These are phyloP conservation scores for Microstegium vimineum DNA, from an alignment of 176 grass and related monocot species.

Conservation along the genomic window DNA sequence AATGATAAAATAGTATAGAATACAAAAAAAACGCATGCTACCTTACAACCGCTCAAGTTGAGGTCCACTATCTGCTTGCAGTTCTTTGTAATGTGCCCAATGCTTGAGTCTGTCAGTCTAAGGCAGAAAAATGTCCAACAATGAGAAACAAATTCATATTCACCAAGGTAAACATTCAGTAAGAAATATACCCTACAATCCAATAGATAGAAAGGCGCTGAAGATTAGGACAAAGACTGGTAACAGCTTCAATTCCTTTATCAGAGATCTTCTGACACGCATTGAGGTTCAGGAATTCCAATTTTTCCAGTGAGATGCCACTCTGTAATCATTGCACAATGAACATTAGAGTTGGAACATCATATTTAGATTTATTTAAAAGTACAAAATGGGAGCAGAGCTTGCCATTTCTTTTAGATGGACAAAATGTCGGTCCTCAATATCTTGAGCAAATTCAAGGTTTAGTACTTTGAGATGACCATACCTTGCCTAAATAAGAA, in stretches of 20 bases:
- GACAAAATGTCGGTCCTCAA: constrained; percentile 76
- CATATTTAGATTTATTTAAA: not conserved
- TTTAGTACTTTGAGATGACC: constrained; percentile 63
- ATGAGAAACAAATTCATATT: constrained; percentile 20
- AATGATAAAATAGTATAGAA: not conserved
- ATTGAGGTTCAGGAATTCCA: constrained; percentile 76
- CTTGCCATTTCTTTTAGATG: constrained; percentile 67
- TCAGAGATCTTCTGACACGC: constrained; percentile 87
- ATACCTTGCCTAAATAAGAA: constrained; percentile 60
- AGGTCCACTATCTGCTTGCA: constrained; percentile 66
- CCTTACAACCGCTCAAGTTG: constrained; percentile 96
- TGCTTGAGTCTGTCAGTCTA: constrained; percentile 70
- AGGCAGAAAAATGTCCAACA: not conserved
- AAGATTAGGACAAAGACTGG: constrained; percentile 63
- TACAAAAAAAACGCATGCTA: constrained; percentile 24
- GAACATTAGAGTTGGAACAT: not conserved
- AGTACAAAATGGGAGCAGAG: not conserved
- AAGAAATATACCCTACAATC: constrained; percentile 76
- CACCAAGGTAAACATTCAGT: constrained; percentile 13
- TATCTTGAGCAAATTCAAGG: constrained; percentile 83
- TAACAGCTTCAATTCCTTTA: constrained; percentile 74
- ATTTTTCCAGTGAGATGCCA: constrained; percentile 48
- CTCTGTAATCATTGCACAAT: constrained; percentile 33
- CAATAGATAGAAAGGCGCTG: constrained; percentile 63
- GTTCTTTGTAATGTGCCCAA: constrained; percentile 56